Conservation (phyloP, 805 yeast genomes). For the Metschnikowia picachoensis region DNA sequence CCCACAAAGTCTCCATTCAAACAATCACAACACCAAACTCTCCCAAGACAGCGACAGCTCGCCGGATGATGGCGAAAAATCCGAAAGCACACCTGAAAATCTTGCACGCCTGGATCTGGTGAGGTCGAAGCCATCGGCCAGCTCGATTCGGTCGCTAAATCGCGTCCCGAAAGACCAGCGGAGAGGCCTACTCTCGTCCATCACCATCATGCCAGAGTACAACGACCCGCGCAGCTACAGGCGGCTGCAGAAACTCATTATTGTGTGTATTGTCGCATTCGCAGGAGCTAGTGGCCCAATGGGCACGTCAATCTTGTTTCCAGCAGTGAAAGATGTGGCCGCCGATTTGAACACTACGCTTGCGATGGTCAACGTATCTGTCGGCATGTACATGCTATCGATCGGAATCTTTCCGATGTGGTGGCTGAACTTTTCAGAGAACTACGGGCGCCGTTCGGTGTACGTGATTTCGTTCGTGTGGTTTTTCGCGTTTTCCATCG, state of each 20-base stretch:
- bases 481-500: conserved; percentile 64
- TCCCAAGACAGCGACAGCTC: neutral
- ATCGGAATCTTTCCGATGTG: conserved; percentile 80
- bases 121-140: neutral
- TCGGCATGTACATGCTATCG: conserved; percentile 71
- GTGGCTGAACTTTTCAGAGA: conserved; percentile 83
- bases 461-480: conserved; percentile 64
- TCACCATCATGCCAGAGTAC: conserved; percentile 64
- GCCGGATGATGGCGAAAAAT: neutral
- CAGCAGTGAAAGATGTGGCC: conserved; percentile 64
- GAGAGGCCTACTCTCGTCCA: conserved; percentile 53
- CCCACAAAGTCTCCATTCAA: conserved; percentile 3
- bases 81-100: neutral
- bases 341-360: conserved; percentile 52
- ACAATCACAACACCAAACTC: neutral
- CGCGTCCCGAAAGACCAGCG: conserved; percentile 30
- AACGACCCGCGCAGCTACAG: conserved; percentile 69
- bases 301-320: conserved; percentile 82
- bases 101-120: neutral
- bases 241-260: conserved; percentile 40
- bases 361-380: conserved; percentile 66
- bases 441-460: conserved; percentile 69
- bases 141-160: conserved; percentile 1
- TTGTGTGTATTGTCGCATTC: conserved; percentile 63
- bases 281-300: conserved; percentile 83